Base-by-base conservation (phyloP, 306 rosid species). In the Cucurbita maxima region DNA sequence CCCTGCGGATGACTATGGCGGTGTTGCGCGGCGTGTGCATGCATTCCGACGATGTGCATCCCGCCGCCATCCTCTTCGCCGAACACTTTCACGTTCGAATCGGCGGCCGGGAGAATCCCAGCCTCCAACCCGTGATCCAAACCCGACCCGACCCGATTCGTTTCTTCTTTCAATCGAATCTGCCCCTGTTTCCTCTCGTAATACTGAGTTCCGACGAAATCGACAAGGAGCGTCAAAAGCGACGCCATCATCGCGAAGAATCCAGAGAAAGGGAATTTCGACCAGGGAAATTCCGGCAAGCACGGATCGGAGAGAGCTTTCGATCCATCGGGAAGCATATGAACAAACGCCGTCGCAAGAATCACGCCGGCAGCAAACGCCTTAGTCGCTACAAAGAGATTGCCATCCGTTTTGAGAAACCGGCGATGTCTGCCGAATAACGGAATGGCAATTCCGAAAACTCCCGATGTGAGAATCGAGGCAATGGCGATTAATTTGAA, bases 321-420 rank as follows among this genome's bases (percentile, higher is more conserved):
- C 1, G 90, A 60, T 5, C 89, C 96, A 19, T 76, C 90, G 1
- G 92, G 57, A 0, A 95, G 83, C 97, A 95, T 95, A 83, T 95
- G 99, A 36, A 95, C 99, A 55, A 95, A 95, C 0, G 96, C 99
- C 19, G 99, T 95, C 2, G 97, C 92, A 0, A 95, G 89, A 45
- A 95, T 95, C 0, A 95, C 99, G 0, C 99, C 97, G 6, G 99
- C 99, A 7, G 99, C 97, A 56, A 95, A 95, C 4, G 99, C 96
- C 71, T 94, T 92, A 0, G 96, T 84, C 0, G 88, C 87, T 0
- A 94, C 88, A 61, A 94, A 94, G 51, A 89, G 79, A 76, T 81
- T 91, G 0, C 99, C 84, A 58, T 94, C 99, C 6, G 96, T 86
- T 5, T 85, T 84, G 14, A 94, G 90, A 57, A 84, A 86, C 1